These are phyloP conservation scores for Geotrichum australiense DNA, from an alignment of 1,139 yeast genomes.

Conservation along the genomic window DNA sequence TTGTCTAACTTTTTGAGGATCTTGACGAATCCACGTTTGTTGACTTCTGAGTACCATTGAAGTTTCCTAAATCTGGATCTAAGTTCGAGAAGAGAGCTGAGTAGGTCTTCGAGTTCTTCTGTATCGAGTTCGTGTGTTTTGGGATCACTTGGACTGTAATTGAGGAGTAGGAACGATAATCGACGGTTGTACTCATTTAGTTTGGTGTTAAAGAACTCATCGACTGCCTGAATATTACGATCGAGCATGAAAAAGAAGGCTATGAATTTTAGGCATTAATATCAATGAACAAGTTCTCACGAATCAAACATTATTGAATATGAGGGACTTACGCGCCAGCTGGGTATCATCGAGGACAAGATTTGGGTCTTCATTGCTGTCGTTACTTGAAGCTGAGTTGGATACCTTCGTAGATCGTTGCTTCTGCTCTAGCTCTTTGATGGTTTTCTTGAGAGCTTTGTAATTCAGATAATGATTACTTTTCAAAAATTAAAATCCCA, in stretches of 20 bases:
- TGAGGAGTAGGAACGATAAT: slow-evolving; percentile 38
- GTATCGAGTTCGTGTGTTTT: slow-evolving; percentile 33
- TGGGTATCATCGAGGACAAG: slow-evolving; percentile 19
- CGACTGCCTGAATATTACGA: slow-evolving; percentile 74
- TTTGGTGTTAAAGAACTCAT: slow-evolving; percentile 67
- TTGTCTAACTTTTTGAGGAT: slow-evolving; percentile 87
- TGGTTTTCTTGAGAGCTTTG: slow-evolving; percentile 72
- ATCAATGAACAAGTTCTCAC: background rate
- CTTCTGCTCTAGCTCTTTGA: slow-evolving; percentile 43
- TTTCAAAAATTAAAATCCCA: background rate
- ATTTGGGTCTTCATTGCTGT: slow-evolving; percentile 18
- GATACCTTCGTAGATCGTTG: slow-evolving; percentile 22
- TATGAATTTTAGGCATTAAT: slow-evolving; percentile 30
- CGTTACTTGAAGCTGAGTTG: slow-evolving; percentile 8
- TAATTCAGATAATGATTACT: slow-evolving; percentile 69
- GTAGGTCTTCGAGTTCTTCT: slow-evolving; percentile 77
- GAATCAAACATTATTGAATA: background rate
- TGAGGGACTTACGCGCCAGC: slow-evolving; percentile 26
- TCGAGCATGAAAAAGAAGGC: slow-evolving; percentile 75
- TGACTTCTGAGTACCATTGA: slow-evolving; percentile 85
- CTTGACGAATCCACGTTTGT: slow-evolving; percentile 82
- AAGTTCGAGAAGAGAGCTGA: slow-evolving; percentile 67
- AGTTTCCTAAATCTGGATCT: slow-evolving; percentile 70
- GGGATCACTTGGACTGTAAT: slow-evolving; percentile 22
- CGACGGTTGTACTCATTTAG: slow-evolving; percentile 68